Percentiles rank a stretch among this genome's conserved stretches.
phyloP scores from a whole-genome alignment of 2,329 filamentous ascomycete species.

The Elsinoe arachidis region DNA sequence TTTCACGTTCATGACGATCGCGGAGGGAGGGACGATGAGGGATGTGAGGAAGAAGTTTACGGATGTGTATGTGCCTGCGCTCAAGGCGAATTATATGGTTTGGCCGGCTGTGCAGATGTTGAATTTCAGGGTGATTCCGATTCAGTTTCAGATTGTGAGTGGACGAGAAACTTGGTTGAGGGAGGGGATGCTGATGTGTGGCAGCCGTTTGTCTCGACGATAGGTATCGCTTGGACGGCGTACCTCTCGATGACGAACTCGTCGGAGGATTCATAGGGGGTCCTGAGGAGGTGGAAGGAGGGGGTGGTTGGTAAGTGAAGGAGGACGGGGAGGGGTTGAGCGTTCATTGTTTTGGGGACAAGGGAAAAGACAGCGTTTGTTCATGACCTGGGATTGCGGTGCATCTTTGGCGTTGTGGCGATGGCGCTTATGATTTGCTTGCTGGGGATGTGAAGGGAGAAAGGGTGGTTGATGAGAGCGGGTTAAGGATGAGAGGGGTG shows the following conservation, averaged over 20 bases:
- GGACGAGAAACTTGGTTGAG: not conserved
- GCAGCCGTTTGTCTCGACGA: constrained; percentile 87
- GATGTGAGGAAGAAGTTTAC: constrained; percentile 77
- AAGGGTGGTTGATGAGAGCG: no score
- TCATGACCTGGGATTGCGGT: not conserved
- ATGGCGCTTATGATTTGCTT: no score
- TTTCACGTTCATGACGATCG: constrained; percentile 93
- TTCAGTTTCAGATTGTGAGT: constrained; percentile 92
- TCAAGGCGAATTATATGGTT: constrained; percentile 91
- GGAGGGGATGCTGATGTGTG: constrained; percentile 13
- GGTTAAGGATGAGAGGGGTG: no score
- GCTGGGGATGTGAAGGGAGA: no score
- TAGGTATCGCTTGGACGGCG: constrained; percentile 96
- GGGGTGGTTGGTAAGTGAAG: not conserved
- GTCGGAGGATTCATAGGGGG: constrained; percentile 53
- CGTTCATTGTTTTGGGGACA: not conserved
- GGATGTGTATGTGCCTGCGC: constrained; percentile 85
- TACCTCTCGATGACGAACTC: constrained; percentile 91
- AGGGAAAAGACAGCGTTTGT: not conserved
- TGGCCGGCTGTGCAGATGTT: constrained; percentile 95
- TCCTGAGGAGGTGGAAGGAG: not conserved
- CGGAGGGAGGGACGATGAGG: constrained; percentile 78
- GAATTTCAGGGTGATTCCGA: constrained; percentile 91
- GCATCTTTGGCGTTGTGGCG: no score
- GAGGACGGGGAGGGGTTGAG: not conserved